phyloP scores from a whole-genome alignment of 2,329 filamentous ascomycete genomes.

The Bipolaris cookei region DNA sequence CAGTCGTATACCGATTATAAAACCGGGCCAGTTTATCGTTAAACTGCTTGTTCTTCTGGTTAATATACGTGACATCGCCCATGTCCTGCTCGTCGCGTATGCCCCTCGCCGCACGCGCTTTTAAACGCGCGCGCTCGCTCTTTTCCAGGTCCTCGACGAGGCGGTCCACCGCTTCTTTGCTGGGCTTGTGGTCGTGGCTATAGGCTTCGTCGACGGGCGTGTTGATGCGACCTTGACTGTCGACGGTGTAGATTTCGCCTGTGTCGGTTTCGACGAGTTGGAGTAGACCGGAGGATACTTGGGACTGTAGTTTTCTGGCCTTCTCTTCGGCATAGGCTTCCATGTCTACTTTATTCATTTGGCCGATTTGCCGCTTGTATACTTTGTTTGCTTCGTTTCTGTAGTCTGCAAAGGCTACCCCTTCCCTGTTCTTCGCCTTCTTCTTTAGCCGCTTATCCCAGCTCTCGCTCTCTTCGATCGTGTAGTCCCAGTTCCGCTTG shows the following conservation, averaged over 20 bases:
- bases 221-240: conserved; percentile 89
- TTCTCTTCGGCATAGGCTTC: conserved; percentile 89
- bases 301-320: conserved; percentile 80
- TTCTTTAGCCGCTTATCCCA: conserved; percentile 93
- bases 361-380: conserved; percentile 87
- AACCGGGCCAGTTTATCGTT: conserved; percentile 96
- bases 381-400: conserved; percentile 85
- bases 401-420: conserved; percentile 91
- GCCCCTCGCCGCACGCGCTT: conserved; percentile 82
- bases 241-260: conserved; percentile 85
- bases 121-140: conserved; percentile 84
- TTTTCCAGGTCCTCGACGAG: conserved; percentile 85
- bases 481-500: conserved; percentile 99
- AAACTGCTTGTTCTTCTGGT: conserved; percentile 99
- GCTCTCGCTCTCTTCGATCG: conserved; percentile 86
- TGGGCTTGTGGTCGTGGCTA: conserved; percentile 84
- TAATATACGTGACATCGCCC: conserved; percentile 96
- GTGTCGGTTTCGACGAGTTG: conserved; percentile 96
- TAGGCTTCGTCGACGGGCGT: conserved; percentile 82
- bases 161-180: conserved; percentile 84
- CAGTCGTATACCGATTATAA: conserved; percentile 98
- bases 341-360: conserved; percentile 72
- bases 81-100: conserved; percentile 74
- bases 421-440: conserved; percentile 79
- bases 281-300: conserved; percentile 81